Conservation (phyloP, 805 yeast genomes). For the Zygoascus biomembranicola region DNA sequence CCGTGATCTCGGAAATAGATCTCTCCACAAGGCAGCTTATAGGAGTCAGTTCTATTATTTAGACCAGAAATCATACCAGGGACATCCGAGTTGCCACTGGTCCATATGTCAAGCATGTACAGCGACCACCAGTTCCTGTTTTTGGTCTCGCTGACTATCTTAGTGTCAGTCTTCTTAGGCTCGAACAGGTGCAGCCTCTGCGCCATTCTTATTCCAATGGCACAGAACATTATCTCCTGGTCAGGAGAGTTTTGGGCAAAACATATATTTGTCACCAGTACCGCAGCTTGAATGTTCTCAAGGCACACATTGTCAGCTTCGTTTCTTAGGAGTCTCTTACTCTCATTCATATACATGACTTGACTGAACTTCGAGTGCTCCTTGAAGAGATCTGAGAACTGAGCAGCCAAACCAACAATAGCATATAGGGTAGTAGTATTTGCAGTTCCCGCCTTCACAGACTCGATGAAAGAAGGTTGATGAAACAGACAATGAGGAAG, state of each 20-base stretch:
- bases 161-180: slow-evolving; percentile 1
- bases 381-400: slow-evolving; percentile 1
- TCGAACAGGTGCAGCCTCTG: slow-evolving; percentile 2
- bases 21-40: slow-evolving; percentile 3
- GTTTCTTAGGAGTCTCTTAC: neutral
- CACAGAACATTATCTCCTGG: neutral
- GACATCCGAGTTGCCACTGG: slow-evolving; percentile 1
- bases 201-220: slow-evolving; percentile 6
- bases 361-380: neutral
- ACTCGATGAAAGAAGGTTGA: slow-evolving; percentile 1
- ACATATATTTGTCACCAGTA: slow-evolving; percentile 1
- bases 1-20: slow-evolving; percentile 1
- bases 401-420: slow-evolving; percentile 4
- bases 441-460: slow-evolving; percentile 1
- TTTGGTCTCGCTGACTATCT: slow-evolving; percentile 2
- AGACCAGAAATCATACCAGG: slow-evolving; percentile 3
- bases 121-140: slow-evolving; percentile 7
- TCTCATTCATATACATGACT: neutral
- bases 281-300: slow-evolving; percentile 5
- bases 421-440: slow-evolving; percentile 4
- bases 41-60: neutral
- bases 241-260: slow-evolving; percentile 3
- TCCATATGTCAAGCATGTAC: slow-evolving; percentile 7
- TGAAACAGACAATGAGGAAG: slow-evolving; percentile 7
- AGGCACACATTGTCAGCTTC: slow-evolving; percentile 9